These are phyloP conservation scores for Wickerhamiella brachini DNA, from an alignment of 805 yeast species.

Conservation along the genomic window DNA sequence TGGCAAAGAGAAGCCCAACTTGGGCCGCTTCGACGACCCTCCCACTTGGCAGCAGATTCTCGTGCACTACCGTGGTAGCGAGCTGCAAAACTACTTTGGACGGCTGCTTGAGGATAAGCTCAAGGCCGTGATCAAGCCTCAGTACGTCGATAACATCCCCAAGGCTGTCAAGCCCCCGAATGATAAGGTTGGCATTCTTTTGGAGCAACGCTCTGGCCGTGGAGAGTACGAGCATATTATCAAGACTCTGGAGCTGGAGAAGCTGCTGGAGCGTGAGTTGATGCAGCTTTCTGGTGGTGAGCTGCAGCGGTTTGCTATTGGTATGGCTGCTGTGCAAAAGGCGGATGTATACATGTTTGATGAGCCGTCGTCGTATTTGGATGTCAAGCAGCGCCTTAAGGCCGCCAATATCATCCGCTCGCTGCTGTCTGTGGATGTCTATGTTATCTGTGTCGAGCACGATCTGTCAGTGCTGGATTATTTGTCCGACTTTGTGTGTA, in stretches of 20 bases:
- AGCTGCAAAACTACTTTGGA: slow-evolving; percentile 90
- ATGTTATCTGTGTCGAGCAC: slow-evolving; percentile 96
- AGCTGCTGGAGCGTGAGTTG: slow-evolving; percentile 76
- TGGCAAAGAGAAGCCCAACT: slow-evolving; percentile 93
- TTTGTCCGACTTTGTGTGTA: slow-evolving; percentile 92
- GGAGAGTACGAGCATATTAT: slow-evolving; percentile 51
- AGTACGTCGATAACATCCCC: slow-evolving; percentile 95
- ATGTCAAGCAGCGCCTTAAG: slow-evolving; percentile 95
- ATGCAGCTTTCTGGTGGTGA: slow-evolving; percentile 94
- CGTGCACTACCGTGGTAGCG: slow-evolving; percentile 88
- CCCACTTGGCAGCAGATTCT: slow-evolving; percentile 96
- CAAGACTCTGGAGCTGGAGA: slow-evolving; percentile 56
- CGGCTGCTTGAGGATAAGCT: slow-evolving; percentile 87
- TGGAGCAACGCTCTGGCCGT: slow-evolving; percentile 67
- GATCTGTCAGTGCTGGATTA: slow-evolving; percentile 96
- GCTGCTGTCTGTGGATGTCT: slow-evolving; percentile 53
- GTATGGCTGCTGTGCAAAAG: slow-evolving; percentile 87
- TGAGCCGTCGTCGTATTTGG: slow-evolving; percentile 96
- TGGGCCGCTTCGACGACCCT: slow-evolving; percentile 88
- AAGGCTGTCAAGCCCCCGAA: slow-evolving; percentile 88
- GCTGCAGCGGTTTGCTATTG: slow-evolving; percentile 94
- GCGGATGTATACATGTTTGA: slow-evolving; percentile 98
- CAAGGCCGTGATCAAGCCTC: slow-evolving; percentile 97
- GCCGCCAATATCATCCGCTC: slow-evolving; percentile 94
- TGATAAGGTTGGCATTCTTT: slow-evolving; percentile 64